Evolutionary conservation across 2,329 filamentous ascomycete species (phyloP).

Genomic region (Ustulina deusta): DNA sequence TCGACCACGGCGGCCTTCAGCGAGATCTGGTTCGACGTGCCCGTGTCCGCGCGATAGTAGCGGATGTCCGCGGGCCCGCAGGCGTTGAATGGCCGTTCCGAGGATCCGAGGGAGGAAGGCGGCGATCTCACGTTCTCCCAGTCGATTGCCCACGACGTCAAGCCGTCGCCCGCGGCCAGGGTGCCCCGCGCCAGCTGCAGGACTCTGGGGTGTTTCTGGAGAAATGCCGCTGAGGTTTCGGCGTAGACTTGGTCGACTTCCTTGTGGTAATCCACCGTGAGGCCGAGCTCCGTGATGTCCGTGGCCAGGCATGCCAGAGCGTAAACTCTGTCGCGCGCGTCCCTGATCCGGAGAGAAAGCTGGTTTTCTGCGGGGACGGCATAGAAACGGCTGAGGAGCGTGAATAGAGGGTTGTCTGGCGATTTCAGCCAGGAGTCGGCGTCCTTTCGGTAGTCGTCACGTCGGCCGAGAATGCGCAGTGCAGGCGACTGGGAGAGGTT

Average conservation of each 20-base stretch:
- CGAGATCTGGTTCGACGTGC: conserved; percentile 20
- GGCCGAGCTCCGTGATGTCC: conserved; percentile 24
- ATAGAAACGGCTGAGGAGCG: conserved; percentile 37
- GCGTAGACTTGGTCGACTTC: conserved; percentile 28
- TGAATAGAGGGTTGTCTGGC: conserved; percentile 37
- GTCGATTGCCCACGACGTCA: conserved; percentile 42
- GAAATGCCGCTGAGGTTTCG: conserved; percentile 37
- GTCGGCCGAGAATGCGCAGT: conserved; percentile 34
- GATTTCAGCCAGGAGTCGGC: conserved; percentile 35
- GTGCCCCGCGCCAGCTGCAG: conserved; percentile 37
- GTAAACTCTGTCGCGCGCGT: conserved; percentile 39
- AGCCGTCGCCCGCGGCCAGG: background rate
- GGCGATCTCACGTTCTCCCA: conserved; percentile 39
- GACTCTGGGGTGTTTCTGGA: conserved; percentile 29
- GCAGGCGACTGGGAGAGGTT: conserved; percentile 41
- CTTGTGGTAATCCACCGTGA: conserved; percentile 35
- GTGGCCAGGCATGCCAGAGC: conserved; percentile 38
- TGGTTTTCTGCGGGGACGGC: conserved; percentile 4
- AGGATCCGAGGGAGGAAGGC: conserved; percentile 20
- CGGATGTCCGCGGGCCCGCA: conserved; percentile 41
- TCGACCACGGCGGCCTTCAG: conserved; percentile 39
- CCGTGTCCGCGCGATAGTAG: conserved; percentile 38
- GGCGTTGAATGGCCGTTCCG: conserved; percentile 38
- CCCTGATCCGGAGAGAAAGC: conserved; percentile 11
- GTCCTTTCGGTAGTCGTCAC: conserved; percentile 40